Evolutionary conservation across 202 grass and related monocot species (phyloP), one percentile per base, ranked within the genome.

Genomic region (Elaeis oleifera): DNA sequence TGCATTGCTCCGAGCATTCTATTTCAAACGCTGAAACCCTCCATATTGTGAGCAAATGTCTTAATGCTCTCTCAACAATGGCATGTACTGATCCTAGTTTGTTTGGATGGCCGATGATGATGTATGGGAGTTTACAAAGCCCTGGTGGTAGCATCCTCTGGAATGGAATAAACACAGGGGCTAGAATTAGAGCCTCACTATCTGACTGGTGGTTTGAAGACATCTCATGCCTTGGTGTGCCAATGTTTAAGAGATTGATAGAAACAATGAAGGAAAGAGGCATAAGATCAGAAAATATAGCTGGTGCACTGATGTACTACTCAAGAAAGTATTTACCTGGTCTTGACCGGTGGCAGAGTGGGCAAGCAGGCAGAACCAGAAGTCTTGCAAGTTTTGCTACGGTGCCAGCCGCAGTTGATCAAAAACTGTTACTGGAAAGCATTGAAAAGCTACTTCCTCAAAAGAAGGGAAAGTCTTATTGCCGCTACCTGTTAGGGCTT

Each of bases 91-190:
- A 69, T 39, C 53, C 32, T 39, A 69, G 65, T 69, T 69, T 69
- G 65, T 69, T 69, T 57, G 65, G 65, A 19, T 69, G 65, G 65
- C 65, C 65, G n/a, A 69, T 69, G 65, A 69, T 69, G 65, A 55
- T 57, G 53, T 69, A 69, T 57, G 65, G 65, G 22, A 69, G 65
- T 16, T 69, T 69, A 31, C 65, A 69, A 48, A 69, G 65, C 26
- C 65, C 65, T 17, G 65, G 65, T 57, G 65, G 65, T 56, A 69
- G 52, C 36, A 69, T 69, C 31, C 53, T 57, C 1, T 69, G 65
- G 65, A 69, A 69, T 69, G 65, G 65, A 24, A 69, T 69, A 9
- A 44, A 44, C 9, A 44, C 36, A 3, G 36, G 36, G 9, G 36
- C 36, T 44, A 44, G 36, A 44, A 56, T 69, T 56, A 69, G 65